Evolutionary conservation across 2,329 filamentous ascomycete species (phyloP), one percentile per base, ranked within the genome.

Genomic region (Fusarium fujikuroi): DNA sequence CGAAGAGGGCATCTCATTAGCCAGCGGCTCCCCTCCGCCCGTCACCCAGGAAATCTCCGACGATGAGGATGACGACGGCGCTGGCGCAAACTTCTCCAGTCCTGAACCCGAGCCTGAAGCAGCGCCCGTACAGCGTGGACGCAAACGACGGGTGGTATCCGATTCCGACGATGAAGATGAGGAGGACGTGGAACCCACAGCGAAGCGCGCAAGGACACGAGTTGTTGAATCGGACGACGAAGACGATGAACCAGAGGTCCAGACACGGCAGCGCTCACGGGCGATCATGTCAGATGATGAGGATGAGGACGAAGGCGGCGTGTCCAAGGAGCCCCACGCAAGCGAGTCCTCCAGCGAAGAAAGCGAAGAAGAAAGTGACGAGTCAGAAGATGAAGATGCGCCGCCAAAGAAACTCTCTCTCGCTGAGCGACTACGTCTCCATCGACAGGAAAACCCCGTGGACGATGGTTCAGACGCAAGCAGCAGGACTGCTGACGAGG

Each of bases 111-210:
- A 79, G n/a, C 46, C 28, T 19, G 72, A 70, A n/a, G 32, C 74
- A 9, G 59, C 49, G 2, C 49, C 69, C 1, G 52, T 58, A 1
- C 74, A 56, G 19, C 47, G 78, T 14, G 70, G 75, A 15, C 72
- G 74, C 9, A 82, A 81, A 47, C 77, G 80, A 2, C 78, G 71
- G 7, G 72, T 79, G 5, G 74, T 82, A 1, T 63, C 73, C 0
- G 81, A 81, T n/a, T 81, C 80, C 0, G 79, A 81, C 15, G 79
- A 80, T 9, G 78, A 79, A 21, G 75, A 78, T 1, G 74, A 76
- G 0, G 73, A 64, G 7, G 69, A 71, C 1, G 74, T 65, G 1
- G 73, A 72, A 23, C 74, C 71, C 4, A 59, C 40, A 10, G 54
- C 62, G 3, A 81, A 80, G 40, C 78, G 77, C 19, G 72, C 71